Conservation (phyloP, 257 asterid genomes). For the Galeopsis tetrahit region DNA sequence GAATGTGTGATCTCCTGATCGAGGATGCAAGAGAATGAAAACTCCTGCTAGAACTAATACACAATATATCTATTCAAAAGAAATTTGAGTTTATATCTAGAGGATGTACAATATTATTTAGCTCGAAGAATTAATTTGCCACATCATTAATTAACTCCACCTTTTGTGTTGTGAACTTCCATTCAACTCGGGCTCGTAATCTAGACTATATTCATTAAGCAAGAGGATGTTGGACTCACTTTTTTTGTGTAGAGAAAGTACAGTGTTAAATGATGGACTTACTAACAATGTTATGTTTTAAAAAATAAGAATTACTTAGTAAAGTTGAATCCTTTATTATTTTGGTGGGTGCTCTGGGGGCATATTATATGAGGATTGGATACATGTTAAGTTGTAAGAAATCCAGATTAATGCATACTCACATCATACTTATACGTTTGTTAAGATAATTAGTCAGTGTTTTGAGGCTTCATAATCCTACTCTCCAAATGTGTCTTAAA, state of each 20-base stretch:
- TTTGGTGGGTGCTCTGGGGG: too few relatives aligned
- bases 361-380: too few relatives aligned
- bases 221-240: neutral
- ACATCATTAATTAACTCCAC: neutral
- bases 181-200: neutral
- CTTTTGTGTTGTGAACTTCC: neutral
- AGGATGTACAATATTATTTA: neutral
- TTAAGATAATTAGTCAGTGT: too few relatives aligned
- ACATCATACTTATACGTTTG: too few relatives aligned
- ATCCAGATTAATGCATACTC: too few relatives aligned
- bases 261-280: too few relatives aligned
- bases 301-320: too few relatives aligned
- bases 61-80: neutral
- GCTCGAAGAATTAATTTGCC: neutral
- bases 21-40: slow-evolving; percentile 5
- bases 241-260: neutral
- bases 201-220: slow-evolving; percentile 3
- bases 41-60: neutral
- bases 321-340: too few relatives aligned
- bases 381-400: too few relatives aligned
- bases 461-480: too few relatives aligned
- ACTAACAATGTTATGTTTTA: too few relatives aligned
- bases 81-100: slow-evolving; percentile 13
- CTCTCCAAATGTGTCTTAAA: too few relatives aligned
- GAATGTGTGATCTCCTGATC: neutral